Conservation (phyloP, 2,329 filamentous ascomycete species). For the Aspergillus sp. region DNA sequence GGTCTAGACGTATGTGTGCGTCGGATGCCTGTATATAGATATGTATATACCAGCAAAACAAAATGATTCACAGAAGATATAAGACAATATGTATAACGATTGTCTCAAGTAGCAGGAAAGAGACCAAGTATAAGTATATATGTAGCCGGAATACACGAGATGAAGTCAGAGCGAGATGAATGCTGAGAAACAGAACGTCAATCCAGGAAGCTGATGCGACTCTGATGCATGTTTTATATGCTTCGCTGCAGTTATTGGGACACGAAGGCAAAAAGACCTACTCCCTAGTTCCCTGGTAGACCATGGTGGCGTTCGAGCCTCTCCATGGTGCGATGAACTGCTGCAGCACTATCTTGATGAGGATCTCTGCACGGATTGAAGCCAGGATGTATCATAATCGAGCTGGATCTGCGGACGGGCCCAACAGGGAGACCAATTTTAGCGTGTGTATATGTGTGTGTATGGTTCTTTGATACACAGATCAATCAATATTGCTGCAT, state of each 20-base stretch:
- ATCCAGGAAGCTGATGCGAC: slow-evolving; percentile 15
- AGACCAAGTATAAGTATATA: no score
- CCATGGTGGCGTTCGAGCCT: slow-evolving; percentile 3
- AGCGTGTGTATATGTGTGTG: neutral
- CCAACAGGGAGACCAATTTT: slow-evolving; percentile 14
- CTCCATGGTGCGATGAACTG: neutral
- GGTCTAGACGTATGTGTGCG: slow-evolving; percentile 1
- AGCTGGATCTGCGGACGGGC: slow-evolving; percentile 11
- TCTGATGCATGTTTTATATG: slow-evolving; percentile 31
- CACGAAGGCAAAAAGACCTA: no score
- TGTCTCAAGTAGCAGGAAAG: neutral
- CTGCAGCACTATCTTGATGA: slow-evolving; percentile 1
- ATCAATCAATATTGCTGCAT: slow-evolving; percentile 6
- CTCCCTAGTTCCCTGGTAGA: no score
- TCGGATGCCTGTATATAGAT: slow-evolving; percentile 7
- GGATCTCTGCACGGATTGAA: slow-evolving; percentile 10
- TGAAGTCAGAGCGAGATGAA: slow-evolving; percentile 1
- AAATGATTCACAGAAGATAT: neutral
- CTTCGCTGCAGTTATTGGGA: slow-evolving; percentile 12
- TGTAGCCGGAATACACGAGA: slow-evolving; percentile 16
- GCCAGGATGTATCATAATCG: slow-evolving; percentile 18
- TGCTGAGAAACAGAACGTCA: neutral
- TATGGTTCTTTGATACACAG: slow-evolving; percentile 12
- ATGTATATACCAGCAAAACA: slow-evolving; percentile 4
- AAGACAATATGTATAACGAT: neutral